A percentile compares a stretch with the other conserved stretches of the same genome.
These are phyloP conservation scores for Phytophthora constricta DNA, from an alignment of 352 stramenopile species.

Conservation along the genomic window DNA sequence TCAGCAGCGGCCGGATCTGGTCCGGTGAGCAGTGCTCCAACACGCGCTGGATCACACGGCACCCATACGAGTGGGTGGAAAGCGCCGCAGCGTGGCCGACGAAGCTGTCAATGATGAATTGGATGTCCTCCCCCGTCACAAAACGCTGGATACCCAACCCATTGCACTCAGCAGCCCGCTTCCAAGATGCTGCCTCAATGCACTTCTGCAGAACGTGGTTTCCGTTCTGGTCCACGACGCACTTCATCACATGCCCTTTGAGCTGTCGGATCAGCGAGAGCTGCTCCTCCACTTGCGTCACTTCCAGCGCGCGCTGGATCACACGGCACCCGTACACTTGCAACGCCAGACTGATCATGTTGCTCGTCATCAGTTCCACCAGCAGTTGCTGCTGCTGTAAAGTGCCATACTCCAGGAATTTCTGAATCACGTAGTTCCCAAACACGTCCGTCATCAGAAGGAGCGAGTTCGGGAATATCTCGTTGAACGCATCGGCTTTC, in stretches of 20 bases:
- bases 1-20: conserved; percentile 93
- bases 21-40: conserved; percentile 94
- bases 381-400: conserved; percentile 88
- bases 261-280: conserved; percentile 83
- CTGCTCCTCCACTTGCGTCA: conserved; percentile 77
- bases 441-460: conserved; percentile 95
- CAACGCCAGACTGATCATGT: conserved; percentile 95
- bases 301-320: conserved; percentile 94
- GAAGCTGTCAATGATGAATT: conserved; percentile 98
- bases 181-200: conserved; percentile 91
- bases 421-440: conserved; percentile 99
- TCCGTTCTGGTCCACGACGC: conserved; percentile 97
- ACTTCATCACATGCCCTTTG: conserved; percentile 87
- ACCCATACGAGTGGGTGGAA: conserved; percentile 98
- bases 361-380: conserved; percentile 86
- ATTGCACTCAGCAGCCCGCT: conserved; percentile 30
- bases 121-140: conserved; percentile 89
- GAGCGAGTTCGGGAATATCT: conserved; percentile 84
- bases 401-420: conserved; percentile 96
- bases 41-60: conserved; percentile 97
- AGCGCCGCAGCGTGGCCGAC: conserved; percentile 90
- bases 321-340: conserved; percentile 98
- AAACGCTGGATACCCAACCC: conserved; percentile 29
- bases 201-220: conserved; percentile 99
- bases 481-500: conserved; percentile 80